phyloP scores from a whole-genome alignment of 108 stramenopile genomes.

The Discostella stelligeroides region DNA sequence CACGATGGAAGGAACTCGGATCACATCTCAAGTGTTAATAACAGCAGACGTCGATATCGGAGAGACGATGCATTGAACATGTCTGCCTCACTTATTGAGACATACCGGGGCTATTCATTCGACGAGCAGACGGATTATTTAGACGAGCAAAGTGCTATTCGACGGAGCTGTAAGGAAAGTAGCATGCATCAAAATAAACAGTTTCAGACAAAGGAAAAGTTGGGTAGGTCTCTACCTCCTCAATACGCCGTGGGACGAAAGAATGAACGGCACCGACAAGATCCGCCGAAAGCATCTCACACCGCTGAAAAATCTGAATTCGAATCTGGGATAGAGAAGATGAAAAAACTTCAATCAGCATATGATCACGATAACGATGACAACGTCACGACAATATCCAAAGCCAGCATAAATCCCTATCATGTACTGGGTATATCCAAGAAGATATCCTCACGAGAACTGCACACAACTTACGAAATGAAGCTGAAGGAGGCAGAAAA shows the following conservation, averaged over 20 bases:
- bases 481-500: constrained; percentile 27
- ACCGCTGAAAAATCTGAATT: constrained; percentile 22
- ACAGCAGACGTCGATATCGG: background rate
- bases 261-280: constrained; percentile 5
- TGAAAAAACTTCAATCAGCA: background rate
- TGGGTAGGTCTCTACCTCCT: constrained; percentile 1
- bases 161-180: constrained; percentile 22
- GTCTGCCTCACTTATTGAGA: constrained; percentile 35
- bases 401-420: constrained; percentile 46
- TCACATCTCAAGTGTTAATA: background rate
- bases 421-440: constrained; percentile 26
- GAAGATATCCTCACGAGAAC: constrained; percentile 20
- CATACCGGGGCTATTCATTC: constrained; percentile 24
- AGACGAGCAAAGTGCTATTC: constrained; percentile 30
- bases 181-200: no score
- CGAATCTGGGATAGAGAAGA: constrained; percentile 23
- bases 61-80: constrained; percentile 37
- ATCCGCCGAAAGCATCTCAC: background rate
- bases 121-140: constrained; percentile 16
- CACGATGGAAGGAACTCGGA: background rate
- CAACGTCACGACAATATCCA: constrained; percentile 50
- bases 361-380: constrained; percentile 29
- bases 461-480: constrained; percentile 31
- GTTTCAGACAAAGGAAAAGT: no score
- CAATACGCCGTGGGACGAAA: background rate